phyloP scores from a whole-genome alignment of 352 stramenopile genomes.

The Phytophthora fragariae region DNA sequence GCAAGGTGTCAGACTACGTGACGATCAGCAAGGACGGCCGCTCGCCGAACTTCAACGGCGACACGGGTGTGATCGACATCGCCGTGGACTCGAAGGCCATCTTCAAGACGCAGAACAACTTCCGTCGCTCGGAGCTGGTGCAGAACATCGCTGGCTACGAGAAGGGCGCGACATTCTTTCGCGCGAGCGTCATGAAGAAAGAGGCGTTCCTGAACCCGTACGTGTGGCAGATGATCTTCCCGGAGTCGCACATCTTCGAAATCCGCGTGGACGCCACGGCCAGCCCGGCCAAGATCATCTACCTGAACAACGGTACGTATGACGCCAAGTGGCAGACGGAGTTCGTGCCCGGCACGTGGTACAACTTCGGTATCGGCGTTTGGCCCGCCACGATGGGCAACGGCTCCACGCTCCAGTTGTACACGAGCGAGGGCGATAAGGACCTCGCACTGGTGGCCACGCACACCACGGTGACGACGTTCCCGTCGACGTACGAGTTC shows the following conservation, averaged over 20 bases:
- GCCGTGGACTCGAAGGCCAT: conserved; percentile 56
- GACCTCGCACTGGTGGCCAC: conserved; percentile 47
- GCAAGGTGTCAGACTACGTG: conserved; percentile 57
- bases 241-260: conserved; percentile 63
- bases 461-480: conserved; percentile 34
- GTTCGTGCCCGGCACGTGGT: conserved; percentile 60
- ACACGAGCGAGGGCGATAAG: conserved; percentile 54
- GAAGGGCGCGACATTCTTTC: conserved; percentile 60
- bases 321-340: conserved; percentile 61
- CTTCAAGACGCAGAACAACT: conserved; percentile 58
- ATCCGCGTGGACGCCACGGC: conserved; percentile 57
- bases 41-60: conserved; percentile 53
- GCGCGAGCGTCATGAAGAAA: conserved; percentile 59
- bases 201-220: conserved; percentile 59
- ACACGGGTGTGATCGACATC: conserved; percentile 62
- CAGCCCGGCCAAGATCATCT: conserved; percentile 58
- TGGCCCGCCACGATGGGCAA: conserved; percentile 25
- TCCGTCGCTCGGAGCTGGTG: conserved; percentile 68
- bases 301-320: conserved; percentile 49
- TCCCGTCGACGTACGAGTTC: conserved; percentile 46
- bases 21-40: conserved; percentile 51
- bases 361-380: conserved; percentile 73
- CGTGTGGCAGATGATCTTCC: conserved; percentile 70
- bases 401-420: conserved; percentile 50
- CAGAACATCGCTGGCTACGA: conserved; percentile 52